Evolutionary conservation across 352 stramenopile genomes (phyloP).

Genomic region (Thalassiosira hispida): DNA sequence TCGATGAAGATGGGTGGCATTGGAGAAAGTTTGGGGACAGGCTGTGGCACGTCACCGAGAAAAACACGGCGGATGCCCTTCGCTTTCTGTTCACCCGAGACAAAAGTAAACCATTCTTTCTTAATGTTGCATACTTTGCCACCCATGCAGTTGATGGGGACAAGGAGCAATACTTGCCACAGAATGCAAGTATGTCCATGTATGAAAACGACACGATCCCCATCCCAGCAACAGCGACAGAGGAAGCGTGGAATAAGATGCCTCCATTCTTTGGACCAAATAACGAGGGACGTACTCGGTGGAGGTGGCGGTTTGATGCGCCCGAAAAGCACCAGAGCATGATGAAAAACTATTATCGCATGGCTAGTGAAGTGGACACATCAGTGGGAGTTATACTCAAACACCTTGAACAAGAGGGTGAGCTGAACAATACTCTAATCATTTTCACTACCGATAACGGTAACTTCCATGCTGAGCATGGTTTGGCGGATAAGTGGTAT

Average conservation of each 20-base stretch:
- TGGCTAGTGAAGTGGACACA: slow-evolving; percentile 69
- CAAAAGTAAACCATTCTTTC: slow-evolving; percentile 53
- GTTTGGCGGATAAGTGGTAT: slow-evolving; percentile 66
- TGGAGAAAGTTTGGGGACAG: slow-evolving; percentile 33
- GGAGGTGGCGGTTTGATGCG: slow-evolving; percentile 57
- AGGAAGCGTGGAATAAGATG: slow-evolving; percentile 61
- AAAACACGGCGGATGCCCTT: slow-evolving; percentile 56
- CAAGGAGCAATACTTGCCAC: slow-evolving; percentile 57
- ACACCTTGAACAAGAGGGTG: slow-evolving; percentile 50
- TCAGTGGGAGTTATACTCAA: slow-evolving; percentile 59
- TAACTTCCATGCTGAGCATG: slow-evolving; percentile 69
- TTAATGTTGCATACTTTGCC: slow-evolving; percentile 68
- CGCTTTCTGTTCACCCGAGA: slow-evolving; percentile 37
- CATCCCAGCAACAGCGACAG: slow-evolving; percentile 47
- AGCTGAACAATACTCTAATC: slow-evolving; percentile 70
- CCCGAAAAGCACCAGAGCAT: slow-evolving; percentile 62
- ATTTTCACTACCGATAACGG: slow-evolving; percentile 84
- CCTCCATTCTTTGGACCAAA: slow-evolving; percentile 62
- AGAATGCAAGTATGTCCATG: slow-evolving; percentile 57
- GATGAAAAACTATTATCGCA: slow-evolving; percentile 78
- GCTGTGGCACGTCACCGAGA: slow-evolving; percentile 55
- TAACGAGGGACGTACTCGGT: slow-evolving; percentile 66
- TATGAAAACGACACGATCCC: slow-evolving; percentile 65
- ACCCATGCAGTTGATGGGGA: slow-evolving; percentile 60
- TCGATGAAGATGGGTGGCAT: slow-evolving; percentile 61